Conservation (phyloP, 2,329 filamentous ascomycete genomes). For the Venturia carpophila region DNA sequence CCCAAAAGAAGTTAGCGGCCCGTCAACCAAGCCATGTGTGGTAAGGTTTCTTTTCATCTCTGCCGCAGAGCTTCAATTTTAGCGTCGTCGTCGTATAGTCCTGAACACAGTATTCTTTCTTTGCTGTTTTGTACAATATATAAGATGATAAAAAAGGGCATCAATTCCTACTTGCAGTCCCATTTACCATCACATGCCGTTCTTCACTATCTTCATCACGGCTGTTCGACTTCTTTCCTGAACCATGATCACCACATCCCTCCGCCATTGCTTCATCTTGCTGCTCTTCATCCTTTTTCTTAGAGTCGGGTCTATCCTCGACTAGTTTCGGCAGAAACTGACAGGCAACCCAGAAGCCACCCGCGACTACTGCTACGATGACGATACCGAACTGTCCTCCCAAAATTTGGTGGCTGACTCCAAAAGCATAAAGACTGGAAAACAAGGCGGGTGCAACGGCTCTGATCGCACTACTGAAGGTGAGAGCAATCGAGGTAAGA, state of each 20-base stretch:
- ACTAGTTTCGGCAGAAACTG: background rate
- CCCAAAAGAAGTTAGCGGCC: background rate
- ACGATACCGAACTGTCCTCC: constrained; percentile 46
- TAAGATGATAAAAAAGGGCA: too few relatives aligned
- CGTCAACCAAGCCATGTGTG: too few relatives aligned
- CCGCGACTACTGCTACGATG: constrained; percentile 1
- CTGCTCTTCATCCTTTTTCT: constrained; percentile 2
- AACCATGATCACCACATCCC: background rate
- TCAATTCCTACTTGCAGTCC: background rate
- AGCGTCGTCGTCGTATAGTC: too few relatives aligned
- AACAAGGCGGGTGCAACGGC: constrained; percentile 59
- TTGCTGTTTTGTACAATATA: too few relatives aligned
- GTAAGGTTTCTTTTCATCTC: too few relatives aligned
- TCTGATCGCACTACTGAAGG: constrained; percentile 52
- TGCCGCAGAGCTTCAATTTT: too few relatives aligned
- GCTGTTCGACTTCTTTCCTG: too few relatives aligned
- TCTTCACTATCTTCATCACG: background rate
- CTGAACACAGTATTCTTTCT: too few relatives aligned
- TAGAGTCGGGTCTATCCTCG: constrained; percentile 1
- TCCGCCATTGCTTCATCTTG: background rate
- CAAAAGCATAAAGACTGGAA: constrained; percentile 59
- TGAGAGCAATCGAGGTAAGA: constrained; percentile 62
- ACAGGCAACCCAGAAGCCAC: background rate
- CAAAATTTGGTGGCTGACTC: constrained; percentile 58
- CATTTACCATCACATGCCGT: background rate